Percentiles rank a stretch among this genome's conserved stretches.
Conservation (phyloP, 345 rosid genomes). For the Xanthoceras sorbifolium region DNA sequence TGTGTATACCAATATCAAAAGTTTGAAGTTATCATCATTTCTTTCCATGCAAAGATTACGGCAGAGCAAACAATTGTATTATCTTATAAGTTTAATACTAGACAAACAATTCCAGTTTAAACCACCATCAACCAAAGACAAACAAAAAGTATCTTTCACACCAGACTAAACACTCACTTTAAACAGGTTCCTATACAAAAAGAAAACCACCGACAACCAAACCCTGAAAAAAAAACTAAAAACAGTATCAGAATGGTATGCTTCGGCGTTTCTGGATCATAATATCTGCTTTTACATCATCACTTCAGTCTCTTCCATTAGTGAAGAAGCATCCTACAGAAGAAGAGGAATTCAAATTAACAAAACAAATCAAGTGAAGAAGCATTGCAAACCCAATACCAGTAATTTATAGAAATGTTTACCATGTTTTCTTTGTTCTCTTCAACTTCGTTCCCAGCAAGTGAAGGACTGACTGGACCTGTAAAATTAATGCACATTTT, state of each 20-base stretch:
- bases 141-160: conserved; percentile 23
- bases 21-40: no score
- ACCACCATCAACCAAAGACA: conserved; percentile 14
- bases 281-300: background rate
- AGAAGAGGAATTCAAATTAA: background rate
- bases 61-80: conserved; percentile 20
- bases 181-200: conserved; percentile 40
- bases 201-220: conserved; percentile 32
- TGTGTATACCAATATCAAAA: no score
- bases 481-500: conserved; percentile 12
- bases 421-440: conserved; percentile 92
- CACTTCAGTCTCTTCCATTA: conserved; percentile 33
- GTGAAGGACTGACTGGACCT: conserved; percentile 50
- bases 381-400: no score
- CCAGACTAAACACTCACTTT: conserved; percentile 8
- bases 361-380: background rate
- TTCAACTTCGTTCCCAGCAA: conserved; percentile 29
- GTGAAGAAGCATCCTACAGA: conserved; percentile 36
- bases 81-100: background rate
- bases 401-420: conserved; percentile 1
- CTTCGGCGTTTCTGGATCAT: conserved; percentile 16
- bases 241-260: conserved; percentile 14
- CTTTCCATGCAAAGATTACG: background rate
- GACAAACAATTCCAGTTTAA: conserved; percentile 24
- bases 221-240: conserved; percentile 25